These are phyloP conservation scores for Colletotrichum musicola DNA, from an alignment of 2,329 filamentous ascomycete genomes.

Conservation along the genomic window DNA sequence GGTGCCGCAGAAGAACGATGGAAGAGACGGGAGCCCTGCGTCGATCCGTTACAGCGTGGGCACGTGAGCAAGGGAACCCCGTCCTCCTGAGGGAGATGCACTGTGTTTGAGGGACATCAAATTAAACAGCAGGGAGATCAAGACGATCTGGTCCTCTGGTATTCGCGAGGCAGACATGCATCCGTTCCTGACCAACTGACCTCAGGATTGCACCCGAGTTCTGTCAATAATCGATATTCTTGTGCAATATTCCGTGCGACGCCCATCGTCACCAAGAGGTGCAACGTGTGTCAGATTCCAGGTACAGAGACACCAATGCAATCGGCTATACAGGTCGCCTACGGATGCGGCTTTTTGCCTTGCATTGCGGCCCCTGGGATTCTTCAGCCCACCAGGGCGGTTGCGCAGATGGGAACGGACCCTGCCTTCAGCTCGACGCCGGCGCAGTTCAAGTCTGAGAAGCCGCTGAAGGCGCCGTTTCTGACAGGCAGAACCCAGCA, in stretches of 20 bases:
- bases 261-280: too few relatives aligned
- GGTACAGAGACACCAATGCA: too few relatives aligned
- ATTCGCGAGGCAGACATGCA: neutral
- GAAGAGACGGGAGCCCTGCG: conserved; percentile 32
- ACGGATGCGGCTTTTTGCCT: too few relatives aligned
- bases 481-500: neutral
- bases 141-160: neutral
- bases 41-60: conserved; percentile 35
- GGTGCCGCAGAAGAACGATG: neutral
- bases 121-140: conserved; percentile 19
- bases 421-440: conserved; percentile 6
- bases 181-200: neutral
- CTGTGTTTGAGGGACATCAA: conserved; percentile 22
- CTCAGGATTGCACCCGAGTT: neutral
- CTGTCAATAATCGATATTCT: too few relatives aligned
- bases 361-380: neutral
- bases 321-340: too few relatives aligned
- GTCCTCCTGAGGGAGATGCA: conserved; percentile 9
- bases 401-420: conserved; percentile 1
- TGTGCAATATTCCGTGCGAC: too few relatives aligned
- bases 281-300: too few relatives aligned
- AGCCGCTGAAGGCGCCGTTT: neutral
- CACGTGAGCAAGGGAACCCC: conserved; percentile 27
- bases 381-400: conserved; percentile 19
- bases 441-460: neutral